A percentile compares a stretch with the other conserved stretches of the same genome.
These are phyloP conservation scores for Tricholoma hemisulphureum DNA, from an alignment of 768 basidiomycete genomes.

Conservation along the genomic window DNA sequence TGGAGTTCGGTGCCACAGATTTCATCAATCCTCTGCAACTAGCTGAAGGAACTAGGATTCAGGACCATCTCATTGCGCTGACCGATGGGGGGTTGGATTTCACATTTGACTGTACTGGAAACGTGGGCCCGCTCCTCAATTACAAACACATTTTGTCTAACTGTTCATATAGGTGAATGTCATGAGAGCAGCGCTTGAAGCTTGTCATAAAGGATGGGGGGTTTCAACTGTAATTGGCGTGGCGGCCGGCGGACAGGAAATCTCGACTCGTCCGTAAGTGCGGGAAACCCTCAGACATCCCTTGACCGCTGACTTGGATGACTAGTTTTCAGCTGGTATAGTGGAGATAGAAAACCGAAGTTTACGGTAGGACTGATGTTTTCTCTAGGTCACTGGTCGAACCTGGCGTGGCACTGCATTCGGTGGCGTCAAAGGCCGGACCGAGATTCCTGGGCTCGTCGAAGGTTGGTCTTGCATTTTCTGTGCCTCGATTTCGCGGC, in stretches of 20 bases:
- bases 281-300: conserved; percentile 4
- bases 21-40: conserved; percentile 83
- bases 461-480: conserved; percentile 53
- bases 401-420: conserved; percentile 96
- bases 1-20: conserved; percentile 92
- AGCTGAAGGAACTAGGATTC: conserved; percentile 78
- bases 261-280: conserved; percentile 80
- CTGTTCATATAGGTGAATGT: conserved; percentile 62
- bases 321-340: conserved; percentile 54
- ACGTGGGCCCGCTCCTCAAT: conserved; percentile 39
- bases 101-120: conserved; percentile 97
- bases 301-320: conserved; percentile 1
- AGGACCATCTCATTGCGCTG: conserved; percentile 85
- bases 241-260: conserved; percentile 95
- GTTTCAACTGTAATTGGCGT: conserved; percentile 95
- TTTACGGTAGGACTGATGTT: not conserved
- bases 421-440: conserved; percentile 96
- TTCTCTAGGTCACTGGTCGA: conserved; percentile 74
- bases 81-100: conserved; percentile 97
- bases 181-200: conserved; percentile 94
- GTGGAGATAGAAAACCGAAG: not conserved
- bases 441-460: conserved; percentile 91
- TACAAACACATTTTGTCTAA: not conserved
- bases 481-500: not conserved
- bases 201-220: conserved; percentile 99